These are phyloP conservation scores for Rhizopogon roseolus DNA, from an alignment of 768 basidiomycete species.

Conservation along the genomic window DNA sequence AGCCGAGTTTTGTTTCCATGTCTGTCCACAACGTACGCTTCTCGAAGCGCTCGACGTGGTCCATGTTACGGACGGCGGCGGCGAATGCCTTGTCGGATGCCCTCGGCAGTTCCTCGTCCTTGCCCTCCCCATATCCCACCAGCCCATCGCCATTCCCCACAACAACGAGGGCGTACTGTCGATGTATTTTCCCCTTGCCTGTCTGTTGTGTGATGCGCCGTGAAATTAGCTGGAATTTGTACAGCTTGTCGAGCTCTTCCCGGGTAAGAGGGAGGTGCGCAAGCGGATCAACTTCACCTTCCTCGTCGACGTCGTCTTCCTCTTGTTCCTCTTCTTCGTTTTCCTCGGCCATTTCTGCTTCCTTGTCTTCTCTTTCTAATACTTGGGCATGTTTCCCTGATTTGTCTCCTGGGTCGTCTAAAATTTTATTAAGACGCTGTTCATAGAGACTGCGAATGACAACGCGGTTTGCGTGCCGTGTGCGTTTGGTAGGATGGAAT, in stretches of 20 bases:
- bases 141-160: slow-evolving; percentile 82
- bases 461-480: slow-evolving; percentile 56
- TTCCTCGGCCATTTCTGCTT: slow-evolving; percentile 10
- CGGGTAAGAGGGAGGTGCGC: slow-evolving; percentile 12
- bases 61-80: slow-evolving; percentile 82
- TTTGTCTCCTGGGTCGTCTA: no score
- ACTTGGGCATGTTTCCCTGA: no score
- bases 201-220: slow-evolving; percentile 84
- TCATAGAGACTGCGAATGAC: slow-evolving; percentile 51
- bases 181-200: slow-evolving; percentile 84
- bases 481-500: slow-evolving; percentile 47
- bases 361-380: no score
- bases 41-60: slow-evolving; percentile 92
- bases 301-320: slow-evolving; percentile 17
- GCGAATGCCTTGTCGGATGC: slow-evolving; percentile 57
- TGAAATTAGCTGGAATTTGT: slow-evolving; percentile 36
- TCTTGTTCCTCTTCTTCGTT: slow-evolving; percentile 24
- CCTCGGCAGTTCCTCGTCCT: slow-evolving; percentile 50
- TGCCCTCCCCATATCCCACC: slow-evolving; percentile 80
- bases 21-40: slow-evolving; percentile 93
- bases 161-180: slow-evolving; percentile 58
- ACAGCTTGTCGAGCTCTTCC: slow-evolving; percentile 26
- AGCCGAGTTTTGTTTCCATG: slow-evolving; percentile 78
- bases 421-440: background rate
- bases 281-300: slow-evolving; percentile 9